These are phyloP conservation scores for Phoma sp. DNA, from an alignment of 2,329 filamentous ascomycete genomes.

Conservation along the genomic window DNA sequence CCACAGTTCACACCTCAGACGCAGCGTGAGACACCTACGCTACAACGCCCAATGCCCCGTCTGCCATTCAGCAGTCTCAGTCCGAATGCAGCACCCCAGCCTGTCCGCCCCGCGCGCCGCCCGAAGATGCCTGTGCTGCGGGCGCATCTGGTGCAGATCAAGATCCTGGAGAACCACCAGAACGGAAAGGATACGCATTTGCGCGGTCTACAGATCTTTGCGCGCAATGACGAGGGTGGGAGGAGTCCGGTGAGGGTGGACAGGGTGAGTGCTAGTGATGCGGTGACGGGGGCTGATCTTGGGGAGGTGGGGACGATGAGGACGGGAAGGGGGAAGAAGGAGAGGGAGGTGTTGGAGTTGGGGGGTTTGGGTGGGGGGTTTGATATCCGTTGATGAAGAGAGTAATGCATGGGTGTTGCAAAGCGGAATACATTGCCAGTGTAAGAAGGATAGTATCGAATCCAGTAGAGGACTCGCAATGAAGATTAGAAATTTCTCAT, in stretches of 20 bases:
- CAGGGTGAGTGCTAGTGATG: slow-evolving; percentile 9
- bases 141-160: slow-evolving; percentile 88
- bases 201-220: slow-evolving; percentile 87
- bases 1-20: slow-evolving; percentile 1
- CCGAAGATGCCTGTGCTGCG: slow-evolving; percentile 77
- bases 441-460: too few species aligned
- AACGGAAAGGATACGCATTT: slow-evolving; percentile 99
- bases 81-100: slow-evolving; percentile 10
- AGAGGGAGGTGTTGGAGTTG: slow-evolving; percentile 23
- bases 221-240: slow-evolving; percentile 50
- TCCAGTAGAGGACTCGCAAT: background rate
- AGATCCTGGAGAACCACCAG: slow-evolving; percentile 95
- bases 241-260: slow-evolving; percentile 15
- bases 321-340: slow-evolving; percentile 10
- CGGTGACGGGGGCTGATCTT: slow-evolving; percentile 4
- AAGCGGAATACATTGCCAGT: too few species aligned
- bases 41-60: slow-evolving; percentile 22
- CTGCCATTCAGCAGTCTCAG: slow-evolving; percentile 31
- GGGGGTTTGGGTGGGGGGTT: slow-evolving; percentile 2
- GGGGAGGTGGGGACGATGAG: slow-evolving; percentile 19
- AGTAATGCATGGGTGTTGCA: too few species aligned
- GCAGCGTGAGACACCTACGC: slow-evolving; percentile 18
- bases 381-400: slow-evolving; percentile 6
- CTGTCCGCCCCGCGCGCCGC: slow-evolving; percentile 47
- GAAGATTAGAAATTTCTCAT: background rate